Evolutionary conservation across 1,284 basidiomycete genomes (phyloP), one percentile per base, ranked within the genome.

Genomic region (Apiotrichum akiyoshidainum): DNA sequence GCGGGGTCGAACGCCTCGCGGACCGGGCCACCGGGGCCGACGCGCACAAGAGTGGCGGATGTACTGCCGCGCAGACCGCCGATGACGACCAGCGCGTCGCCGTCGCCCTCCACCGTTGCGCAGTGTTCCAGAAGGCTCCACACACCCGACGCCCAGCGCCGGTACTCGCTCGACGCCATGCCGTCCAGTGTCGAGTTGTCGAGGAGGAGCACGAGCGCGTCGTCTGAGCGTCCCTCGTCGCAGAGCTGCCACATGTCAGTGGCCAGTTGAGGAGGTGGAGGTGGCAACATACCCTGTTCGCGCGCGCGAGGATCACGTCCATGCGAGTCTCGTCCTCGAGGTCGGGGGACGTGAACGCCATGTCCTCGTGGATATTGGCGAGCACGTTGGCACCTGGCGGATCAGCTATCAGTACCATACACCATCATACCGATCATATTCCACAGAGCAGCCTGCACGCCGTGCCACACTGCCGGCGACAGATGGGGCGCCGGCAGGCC

Each of bases 381-480:
- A 78, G 59, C 2, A 61, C 50, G 5, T 66, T 52, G 3, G 68
- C 68, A 5, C 74, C 72, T 73, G 46, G 26, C 26, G 49, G 26
- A 7, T 52, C 17, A 57, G 49, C 8, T n/a, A 34, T 8, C 4
- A 12, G 2, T 17, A 31, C 26, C 14, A 6, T n/a, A 17, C 17
- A 3, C 12, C 26, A 6, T 60, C 64, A 21, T 41, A 63, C 72
- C 74, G 45, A 75, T 42, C 61, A 72, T 61, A 8, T 34, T 53
- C 73, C 73, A 76, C 39, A 75, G 54, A 1, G 62, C 62, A 3
- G 72, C 68, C 54, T 75, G 73, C 10, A 68, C 57, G 16, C 65
- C 65, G 53, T 76, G 70, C 73, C 72, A 75, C 1, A 67, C 63
- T 0, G 65, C 61, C n/a, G 64, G 45, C 40, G 68, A 67, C 6